Base-by-base conservation (phyloP, 768 basidiomycete species). In the Tulasnella sp. region DNA sequence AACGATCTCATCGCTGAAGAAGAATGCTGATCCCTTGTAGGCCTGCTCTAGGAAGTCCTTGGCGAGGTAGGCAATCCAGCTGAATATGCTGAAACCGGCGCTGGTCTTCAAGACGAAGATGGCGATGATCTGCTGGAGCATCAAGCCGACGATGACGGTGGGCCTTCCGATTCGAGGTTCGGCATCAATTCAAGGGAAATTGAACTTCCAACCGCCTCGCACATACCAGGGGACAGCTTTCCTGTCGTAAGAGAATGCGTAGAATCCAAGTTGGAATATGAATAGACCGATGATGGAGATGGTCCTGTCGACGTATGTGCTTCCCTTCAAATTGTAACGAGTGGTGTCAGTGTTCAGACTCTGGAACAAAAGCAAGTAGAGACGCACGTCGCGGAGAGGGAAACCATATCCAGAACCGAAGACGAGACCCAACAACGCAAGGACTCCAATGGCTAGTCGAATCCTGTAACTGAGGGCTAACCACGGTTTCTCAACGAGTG, bases 351-450 rank as follows among this genome's bases (percentile, higher is more conserved):
- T 57, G 23, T 15, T 20, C 51, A n/a, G 6, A 51, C 1, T 1
- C 23, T 10, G 23, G 73, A 6, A 42, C 9, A 6, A 51, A 44
- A 13, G 23, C 44, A 48, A 40, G 26, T 0, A 44, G 16, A 18
- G 6, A 81, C 87, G 61, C 79, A 92, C 92, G 72, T 82, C 84
- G 70, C 87, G 83, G 39, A 92, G 87, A 35, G 86, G 85, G 85
- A 94, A 93, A 13, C 94, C 94, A 83, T 94, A 96, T 0, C 93
- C 94, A 26, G 93, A 94, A 40, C 94, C 95, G 78, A 96, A 92
- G 70, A 95, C 86, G 77, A 95, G 89, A 20, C 82, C 93, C 70
- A 96, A 82, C 57, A 96, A 89, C 79, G 89, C 89, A 32, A 93
- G 82, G 92, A 93, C 94, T 73, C 95, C 94, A 48, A 92, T 82